Percentiles rank a stretch among this genome's conserved stretches.
phyloP scores from a whole-genome alignment of 352 stramenopile species.

The Halophytophthora polymorphica region DNA sequence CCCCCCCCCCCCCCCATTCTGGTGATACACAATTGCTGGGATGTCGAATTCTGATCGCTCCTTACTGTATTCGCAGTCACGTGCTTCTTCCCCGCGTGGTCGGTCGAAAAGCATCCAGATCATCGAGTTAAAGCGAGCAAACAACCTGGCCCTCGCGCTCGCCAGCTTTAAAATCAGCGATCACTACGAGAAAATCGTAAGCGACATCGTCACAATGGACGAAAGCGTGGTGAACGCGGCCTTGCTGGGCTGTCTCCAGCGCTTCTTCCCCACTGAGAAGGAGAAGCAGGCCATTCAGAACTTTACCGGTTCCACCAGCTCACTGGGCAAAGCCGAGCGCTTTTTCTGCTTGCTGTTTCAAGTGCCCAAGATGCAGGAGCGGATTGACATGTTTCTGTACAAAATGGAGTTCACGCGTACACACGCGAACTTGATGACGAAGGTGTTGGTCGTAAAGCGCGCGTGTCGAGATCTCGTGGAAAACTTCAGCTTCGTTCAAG shows the following conservation, averaged over 20 bases:
- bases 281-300: conserved; percentile 43
- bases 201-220: conserved; percentile 59
- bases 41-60: neutral
- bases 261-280: conserved; percentile 72
- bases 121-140: conserved; percentile 76
- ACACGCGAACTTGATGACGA: conserved; percentile 35
- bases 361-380: conserved; percentile 49
- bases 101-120: conserved; percentile 75
- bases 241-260: conserved; percentile 64
- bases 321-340: conserved; percentile 64
- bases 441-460: conserved; percentile 57
- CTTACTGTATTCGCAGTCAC: conserved; percentile 31
- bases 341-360: conserved; percentile 70
- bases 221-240: conserved; percentile 54
- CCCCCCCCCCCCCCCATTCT: too few species aligned
- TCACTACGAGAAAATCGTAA: conserved; percentile 59
- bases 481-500: conserved; percentile 62
- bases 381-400: conserved; percentile 76
- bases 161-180: conserved; percentile 78
- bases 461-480: conserved; percentile 65
- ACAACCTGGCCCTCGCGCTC: conserved; percentile 72
- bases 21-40: too few species aligned
- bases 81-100: conserved; percentile 63
- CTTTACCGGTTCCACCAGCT: conserved; percentile 40
- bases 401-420: conserved; percentile 63